Conservation (phyloP, 2,329 filamentous ascomycete species). For the Xylariaceae sp. region DNA sequence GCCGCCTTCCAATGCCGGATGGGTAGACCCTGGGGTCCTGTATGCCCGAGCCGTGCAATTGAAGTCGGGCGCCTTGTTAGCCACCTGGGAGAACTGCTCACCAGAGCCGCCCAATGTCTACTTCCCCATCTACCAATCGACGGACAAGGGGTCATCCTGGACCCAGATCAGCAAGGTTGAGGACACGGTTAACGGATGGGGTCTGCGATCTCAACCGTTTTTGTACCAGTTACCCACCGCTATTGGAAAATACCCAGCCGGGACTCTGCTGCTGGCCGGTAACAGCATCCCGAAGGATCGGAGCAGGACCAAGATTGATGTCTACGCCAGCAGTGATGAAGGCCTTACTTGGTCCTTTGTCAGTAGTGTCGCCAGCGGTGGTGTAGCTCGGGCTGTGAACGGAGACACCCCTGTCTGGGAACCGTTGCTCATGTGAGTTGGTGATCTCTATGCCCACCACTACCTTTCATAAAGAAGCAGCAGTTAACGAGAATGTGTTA, state of each 20-base stretch:
- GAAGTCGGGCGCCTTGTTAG: slow-evolving; percentile 40
- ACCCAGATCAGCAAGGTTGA: slow-evolving; percentile 54
- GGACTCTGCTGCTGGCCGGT: slow-evolving; percentile 57
- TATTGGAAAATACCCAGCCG: slow-evolving; percentile 52
- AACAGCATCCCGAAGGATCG: slow-evolving; percentile 54
- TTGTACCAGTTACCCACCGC: slow-evolving; percentile 55
- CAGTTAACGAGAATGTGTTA: background rate
- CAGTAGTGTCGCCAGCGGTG: slow-evolving; percentile 56
- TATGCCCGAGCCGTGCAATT: slow-evolving; percentile 41
- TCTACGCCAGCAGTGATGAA: slow-evolving; percentile 58
- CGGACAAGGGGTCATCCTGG: slow-evolving; percentile 54
- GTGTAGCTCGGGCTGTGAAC: slow-evolving; percentile 54
- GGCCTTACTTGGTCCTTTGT: slow-evolving; percentile 61
- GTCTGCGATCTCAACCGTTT: slow-evolving; percentile 62
- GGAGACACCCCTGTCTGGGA: slow-evolving; percentile 60
- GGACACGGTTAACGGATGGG: slow-evolving; percentile 58
- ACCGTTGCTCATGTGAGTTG: slow-evolving; percentile 50
- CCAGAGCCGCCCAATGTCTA: slow-evolving; percentile 48
- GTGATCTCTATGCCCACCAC: background rate
- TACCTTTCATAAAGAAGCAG: no score
- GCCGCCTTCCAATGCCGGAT: slow-evolving; percentile 35
- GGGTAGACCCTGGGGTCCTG: slow-evolving; percentile 39
- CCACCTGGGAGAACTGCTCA: slow-evolving; percentile 51
- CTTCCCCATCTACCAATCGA: slow-evolving; percentile 48
- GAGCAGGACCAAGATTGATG: slow-evolving; percentile 58